phyloP scores from a whole-genome alignment of 169 alveolate genomes.

The Eimeria brunetti region DNA sequence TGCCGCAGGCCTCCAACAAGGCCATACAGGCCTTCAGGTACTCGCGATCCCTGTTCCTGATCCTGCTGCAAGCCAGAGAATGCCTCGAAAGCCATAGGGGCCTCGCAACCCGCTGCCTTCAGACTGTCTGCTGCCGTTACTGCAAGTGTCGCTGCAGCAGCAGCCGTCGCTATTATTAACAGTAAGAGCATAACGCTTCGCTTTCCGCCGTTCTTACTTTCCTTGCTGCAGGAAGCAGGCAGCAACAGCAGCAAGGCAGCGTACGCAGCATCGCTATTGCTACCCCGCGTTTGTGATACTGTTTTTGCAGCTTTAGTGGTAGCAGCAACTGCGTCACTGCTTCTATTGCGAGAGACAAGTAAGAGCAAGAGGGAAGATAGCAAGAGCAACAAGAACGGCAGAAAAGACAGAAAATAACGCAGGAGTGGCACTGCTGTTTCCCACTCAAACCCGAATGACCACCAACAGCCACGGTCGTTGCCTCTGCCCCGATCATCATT shows the following conservation, averaged over 20 bases:
- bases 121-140: neutral
- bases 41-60: neutral
- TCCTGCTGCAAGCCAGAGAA: neutral
- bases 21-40: neutral
- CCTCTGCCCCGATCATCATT: neutral
- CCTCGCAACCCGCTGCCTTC: conserved; percentile 29
- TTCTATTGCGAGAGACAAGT: conserved; percentile 2
- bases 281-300: conserved; percentile 16
- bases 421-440: conserved; percentile 30
- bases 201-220: neutral
- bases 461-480: conserved; percentile 14
- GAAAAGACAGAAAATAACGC: conserved; percentile 36
- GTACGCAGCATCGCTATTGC: conserved; percentile 50
- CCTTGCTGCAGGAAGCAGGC: conserved; percentile 14
- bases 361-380: neutral
- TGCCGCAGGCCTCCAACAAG: conserved; percentile 4
- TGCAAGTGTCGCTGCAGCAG: neutral
- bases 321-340: conserved; percentile 29
- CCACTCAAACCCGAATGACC: conserved; percentile 25
- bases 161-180: conserved; percentile 9
- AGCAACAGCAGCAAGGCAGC: conserved; percentile 47
- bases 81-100: conserved; percentile 32
- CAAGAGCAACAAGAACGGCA: conserved; percentile 37
- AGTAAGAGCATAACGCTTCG: neutral
- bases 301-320: conserved; percentile 42